Evolutionary conservation across 257 asterid genomes (phyloP), one percentile per base, ranked within the genome.

Genomic region (Dorcoceras hygrometricum): DNA sequence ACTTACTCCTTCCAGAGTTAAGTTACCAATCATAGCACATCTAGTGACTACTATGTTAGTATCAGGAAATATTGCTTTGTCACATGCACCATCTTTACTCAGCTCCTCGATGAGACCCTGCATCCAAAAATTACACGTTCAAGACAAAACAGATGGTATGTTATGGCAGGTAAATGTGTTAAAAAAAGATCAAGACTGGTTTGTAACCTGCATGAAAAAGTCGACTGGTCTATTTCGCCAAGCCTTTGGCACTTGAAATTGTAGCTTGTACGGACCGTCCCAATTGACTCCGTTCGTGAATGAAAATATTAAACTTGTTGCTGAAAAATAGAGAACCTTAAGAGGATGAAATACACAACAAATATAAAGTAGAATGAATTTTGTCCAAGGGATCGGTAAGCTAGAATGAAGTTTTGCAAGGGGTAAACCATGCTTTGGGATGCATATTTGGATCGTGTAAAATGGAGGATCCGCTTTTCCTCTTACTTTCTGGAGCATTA

Each of bases 211-310:
- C 0, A 78, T 71, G 78, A 87, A 91, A 73, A 87, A 89, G 23
- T 82, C 86, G 2, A 65, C 48, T 23, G 95, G 90, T 73, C 70
- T 84, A 23, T 84, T 89, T 60, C 85, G 75, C 98, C 88, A 87
- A 58, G 86, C 76, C 72, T 78, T 89, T 11, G 95, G 95, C 63
- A 81, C 90, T 81, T 87, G 96, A 74, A 89, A 89, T 67, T 85
- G 83, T 34, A 91, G 81, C 69, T 89, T 74, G 63, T 91, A 91
- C 5, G 98, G 95, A 66, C 98, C 98, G 65, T 89, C 94, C 96
- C 96, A 91, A 28, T 89, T 91, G 3, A 71, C 75, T 24, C 95
- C 96, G 58, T 91, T 91, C 6, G 98, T 89, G 72, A 91, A 91
- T 16, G 98, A 91, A 67, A 89, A 91, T 70, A 91, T 91, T 87